phyloP scores from a whole-genome alignment of 805 yeast species.

The Saturnispora ahearnii region DNA sequence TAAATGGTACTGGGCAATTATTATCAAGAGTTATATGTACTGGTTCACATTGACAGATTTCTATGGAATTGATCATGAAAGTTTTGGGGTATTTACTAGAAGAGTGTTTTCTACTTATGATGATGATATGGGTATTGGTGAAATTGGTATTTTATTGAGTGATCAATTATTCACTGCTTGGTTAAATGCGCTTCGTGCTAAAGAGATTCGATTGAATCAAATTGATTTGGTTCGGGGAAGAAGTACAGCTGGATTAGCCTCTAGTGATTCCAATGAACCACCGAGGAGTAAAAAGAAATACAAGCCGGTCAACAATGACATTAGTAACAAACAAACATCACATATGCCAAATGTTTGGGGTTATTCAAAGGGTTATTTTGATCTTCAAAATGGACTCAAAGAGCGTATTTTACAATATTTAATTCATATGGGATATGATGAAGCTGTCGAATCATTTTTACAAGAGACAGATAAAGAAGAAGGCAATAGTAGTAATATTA shows the following conservation, averaged over 20 bases:
- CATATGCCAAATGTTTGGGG: constrained; percentile 12
- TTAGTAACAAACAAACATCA: not conserved
- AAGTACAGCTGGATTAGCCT: not conserved
- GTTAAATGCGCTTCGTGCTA: not conserved
- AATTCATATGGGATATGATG: constrained; percentile 10
- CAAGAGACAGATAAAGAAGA: not conserved
- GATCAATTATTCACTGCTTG: constrained; percentile 1
- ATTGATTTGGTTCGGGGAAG: constrained; percentile 1
- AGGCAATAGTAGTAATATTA: not conserved
- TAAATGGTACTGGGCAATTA: constrained; percentile 9
- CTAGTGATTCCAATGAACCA: constrained; percentile 1
- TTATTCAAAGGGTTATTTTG: constrained; percentile 9
- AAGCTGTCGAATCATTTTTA: constrained; percentile 7
- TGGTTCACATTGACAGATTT: constrained; percentile 4
- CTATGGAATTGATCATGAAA: not conserved
- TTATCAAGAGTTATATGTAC: not conserved
- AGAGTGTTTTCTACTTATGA: not conserved
- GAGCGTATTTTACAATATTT: constrained; percentile 8
- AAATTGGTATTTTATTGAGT: not conserved
- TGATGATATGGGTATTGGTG: not conserved
- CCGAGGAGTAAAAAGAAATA: not conserved
- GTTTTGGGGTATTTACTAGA: not conserved
- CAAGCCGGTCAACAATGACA: not conserved
- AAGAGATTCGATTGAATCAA: not conserved
- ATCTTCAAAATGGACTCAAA: constrained; percentile 7